Evolutionary conservation across 2,329 filamentous ascomycete genomes (phyloP).

Genomic region (Amylocarpus encephaloides): DNA sequence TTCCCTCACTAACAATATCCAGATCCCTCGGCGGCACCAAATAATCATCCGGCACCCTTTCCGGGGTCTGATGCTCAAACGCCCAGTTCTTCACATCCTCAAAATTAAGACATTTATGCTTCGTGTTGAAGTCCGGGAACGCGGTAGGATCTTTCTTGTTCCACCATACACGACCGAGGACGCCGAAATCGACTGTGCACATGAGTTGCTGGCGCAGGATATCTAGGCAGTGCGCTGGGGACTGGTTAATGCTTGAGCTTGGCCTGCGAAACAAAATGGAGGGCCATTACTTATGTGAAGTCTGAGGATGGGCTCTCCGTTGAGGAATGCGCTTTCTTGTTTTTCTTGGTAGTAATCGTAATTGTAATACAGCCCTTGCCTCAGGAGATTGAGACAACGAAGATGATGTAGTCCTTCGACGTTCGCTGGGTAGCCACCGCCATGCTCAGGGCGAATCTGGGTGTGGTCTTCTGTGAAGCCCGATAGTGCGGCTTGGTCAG

Average conservation of each 20-base stretch:
- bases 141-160: constrained; percentile 32
- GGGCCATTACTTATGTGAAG: constrained; percentile 40
- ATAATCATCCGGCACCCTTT: constrained; percentile 17
- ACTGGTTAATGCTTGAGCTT: neutral
- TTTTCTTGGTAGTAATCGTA: constrained; percentile 41
- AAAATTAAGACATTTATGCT: constrained; percentile 46
- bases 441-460: constrained; percentile 41
- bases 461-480: constrained; percentile 42
- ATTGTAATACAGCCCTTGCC: constrained; percentile 44
- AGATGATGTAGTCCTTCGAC: constrained; percentile 41
- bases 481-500: constrained; percentile 35
- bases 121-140: constrained; percentile 47
- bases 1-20: constrained; percentile 15
- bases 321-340: constrained; percentile 40
- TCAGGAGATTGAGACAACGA: constrained; percentile 47
- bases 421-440: constrained; percentile 43
- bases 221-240: constrained; percentile 45
- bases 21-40: constrained; percentile 9
- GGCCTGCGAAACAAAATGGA: neutral
- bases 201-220: constrained; percentile 48
- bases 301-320: constrained; percentile 40
- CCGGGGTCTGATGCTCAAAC: constrained; percentile 36
- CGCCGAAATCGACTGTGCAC: constrained; percentile 45
- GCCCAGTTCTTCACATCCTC: constrained; percentile 44
- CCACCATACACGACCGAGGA: constrained; percentile 48